Evolutionary conservation across 352 stramenopile genomes (phyloP).

Genomic region (Blastocystis sp.): DNA sequence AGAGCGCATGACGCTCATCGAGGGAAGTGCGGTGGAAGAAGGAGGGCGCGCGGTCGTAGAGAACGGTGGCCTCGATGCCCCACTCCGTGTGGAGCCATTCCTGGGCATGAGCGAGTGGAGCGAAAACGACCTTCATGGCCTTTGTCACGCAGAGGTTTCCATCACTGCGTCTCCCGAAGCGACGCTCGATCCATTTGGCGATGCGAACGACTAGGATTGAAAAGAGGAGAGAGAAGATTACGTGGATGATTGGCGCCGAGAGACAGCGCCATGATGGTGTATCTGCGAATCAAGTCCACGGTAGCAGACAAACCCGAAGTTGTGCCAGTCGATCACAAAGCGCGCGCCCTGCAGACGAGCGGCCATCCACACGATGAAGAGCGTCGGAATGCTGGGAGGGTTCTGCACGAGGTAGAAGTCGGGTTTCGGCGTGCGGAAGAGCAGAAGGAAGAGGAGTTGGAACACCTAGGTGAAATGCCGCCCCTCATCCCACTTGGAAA

Average conservation of each 20-base stretch:
- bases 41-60: conserved; percentile 89
- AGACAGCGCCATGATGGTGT: conserved; percentile 88
- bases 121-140: conserved; percentile 79
- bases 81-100: conserved; percentile 85
- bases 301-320: conserved; percentile 79
- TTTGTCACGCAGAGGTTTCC: conserved; percentile 92
- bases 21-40: conserved; percentile 85
- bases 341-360: conserved; percentile 78
- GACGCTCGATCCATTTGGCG: conserved; percentile 79
- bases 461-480: conserved; percentile 73
- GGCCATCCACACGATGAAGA: conserved; percentile 84
- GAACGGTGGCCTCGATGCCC: conserved; percentile 79
- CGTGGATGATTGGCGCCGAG: conserved; percentile 74
- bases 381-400: conserved; percentile 90
- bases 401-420: conserved; percentile 96
- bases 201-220: conserved; percentile 71
- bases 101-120: conserved; percentile 69
- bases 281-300: conserved; percentile 72
- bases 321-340: conserved; percentile 99
- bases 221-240: conserved; percentile 69
- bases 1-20: conserved; percentile 83
- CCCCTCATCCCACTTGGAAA: conserved; percentile 58
- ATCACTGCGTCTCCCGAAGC: conserved; percentile 85
- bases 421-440: conserved; percentile 77
- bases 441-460: conserved; percentile 80